Evolutionary conservation across 768 basidiomycete genomes (phyloP), one percentile per base, ranked within the genome.

Genomic region (Pisolithus microcarpus): DNA sequence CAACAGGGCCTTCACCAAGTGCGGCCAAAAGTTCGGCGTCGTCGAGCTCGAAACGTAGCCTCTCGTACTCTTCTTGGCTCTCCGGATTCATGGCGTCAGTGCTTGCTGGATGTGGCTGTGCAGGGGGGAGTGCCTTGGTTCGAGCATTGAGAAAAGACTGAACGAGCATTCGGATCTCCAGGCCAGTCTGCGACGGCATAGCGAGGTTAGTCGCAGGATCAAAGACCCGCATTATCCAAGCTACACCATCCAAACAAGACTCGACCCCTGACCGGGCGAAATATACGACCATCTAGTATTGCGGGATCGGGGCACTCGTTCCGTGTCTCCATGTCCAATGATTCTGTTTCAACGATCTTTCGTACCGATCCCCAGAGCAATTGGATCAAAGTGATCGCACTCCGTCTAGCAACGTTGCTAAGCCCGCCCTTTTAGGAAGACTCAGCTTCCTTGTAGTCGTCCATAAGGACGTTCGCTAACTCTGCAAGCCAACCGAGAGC

Each of bases 41-140:
- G 48, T 78, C 69, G 19, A 82, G 71, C 49, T 84, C 80, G 43
- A 84, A 66, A 53, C 80, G 77, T 38, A 84, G 60, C 39, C 71
- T 69, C 15, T 76, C 80, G 55, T 81, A 91, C 48, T 85, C 81
- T 51, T 91, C 87, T 60, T 93, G 88, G 55, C 85, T 90, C 53
- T 91, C 89, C 58, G 81, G 79, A 39, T 75, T 76, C 36, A 77
- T 78, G 16, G 54, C 15, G 43, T 64, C 53, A 4, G 61, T 52
- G 6, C 66, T 67, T 1, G 67, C 73, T 24, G 67, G 62, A 0
- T 72, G 75, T 36, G 54, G 51, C 46, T 53, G 64, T 18, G 65
- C 66, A 42, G 50, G 58, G 10, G 80, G 81, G 24, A 85, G 56
- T 28, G 75, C 74, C 11, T 55, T 64, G 11, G 66, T 60, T 30